Evolutionary conservation across 805 yeast species (phyloP), one percentile per base, ranked within the genome.

Genomic region (Schwanniomyces yamadae): DNA sequence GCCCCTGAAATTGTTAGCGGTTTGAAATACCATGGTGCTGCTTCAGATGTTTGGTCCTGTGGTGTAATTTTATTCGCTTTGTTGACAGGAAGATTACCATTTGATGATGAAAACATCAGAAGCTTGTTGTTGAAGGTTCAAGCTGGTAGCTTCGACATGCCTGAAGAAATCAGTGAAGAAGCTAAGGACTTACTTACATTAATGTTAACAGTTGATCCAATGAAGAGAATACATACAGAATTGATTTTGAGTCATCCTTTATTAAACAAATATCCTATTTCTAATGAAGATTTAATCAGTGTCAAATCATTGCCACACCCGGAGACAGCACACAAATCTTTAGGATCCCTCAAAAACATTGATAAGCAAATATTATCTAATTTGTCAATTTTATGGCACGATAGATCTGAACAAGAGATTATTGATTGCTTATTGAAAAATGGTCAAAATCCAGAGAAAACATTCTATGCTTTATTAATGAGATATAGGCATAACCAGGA

Each of bases 1-100:
- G 87, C 96, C 7, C 99, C 99, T 0, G 99, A 93, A 59, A 91
- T 93, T 48, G 97, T 93, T 8, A 85, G 96, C 9, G 99, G 99
- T 23, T 78, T 84, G 42, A 88, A 81, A 41, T 93, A 93, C 59
- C 98, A 93, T 55, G 99, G 99, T 10, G 89, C 95, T 20, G 96
- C 96, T 27, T 82, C 95, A 21, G 99, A 93, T 61, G 90, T 93
- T 37, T 93, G 99, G 99, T 90, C 96, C 5, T 90, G 97, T 65
- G 98, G 99, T 51, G 87, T 93, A 42, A 93, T 93, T 36, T 68
- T 93, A 37, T 93, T 87, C 66, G 99, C 99, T 0, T 67, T 93
- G 32, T 71, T 93, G 30, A 90, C 98, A 0, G 99, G 98, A 25
- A 91, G 93, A 58, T 68, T 93, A 40, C 99, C 99, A 2, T 93